Base-by-base conservation (phyloP, 371 early-diverging fungal species). In the Mucor velutinosus region DNA sequence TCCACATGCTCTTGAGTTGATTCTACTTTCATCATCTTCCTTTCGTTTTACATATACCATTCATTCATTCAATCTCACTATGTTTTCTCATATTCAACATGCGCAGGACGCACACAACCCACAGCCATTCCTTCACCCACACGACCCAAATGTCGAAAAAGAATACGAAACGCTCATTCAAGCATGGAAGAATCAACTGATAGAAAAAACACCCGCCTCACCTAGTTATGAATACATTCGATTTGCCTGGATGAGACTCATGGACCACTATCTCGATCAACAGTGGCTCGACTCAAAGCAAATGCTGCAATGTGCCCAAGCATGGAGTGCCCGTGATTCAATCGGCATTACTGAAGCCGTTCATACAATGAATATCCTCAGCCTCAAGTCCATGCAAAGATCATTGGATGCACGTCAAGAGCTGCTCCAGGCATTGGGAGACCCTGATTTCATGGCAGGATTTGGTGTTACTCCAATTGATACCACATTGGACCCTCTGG, bases 271-370 rank as follows among this genome's bases (percentile, higher is more conserved):
- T 56, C 68, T 81, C n/a, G 81, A 81, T 33, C 76, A 74, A 32
- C 75, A 76, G 35, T 81, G 78, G 81, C 17, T 74, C 17, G 81
- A 81, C 35, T 73, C 81, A 6, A 78, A 81, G 33, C 76, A 73
- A 33, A 76, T 81, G 74, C 66, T 81, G 0, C 75, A 76, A 33
- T 81, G 81, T 41, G 81, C 81, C 23, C 78, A 78, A 55, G 76
- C 76, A 25, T 81, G 81, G 81, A 78, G 76, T 19, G 60, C 67
- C 5, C 74, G 72, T n/a, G 66, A 71, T 17, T 59, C 67, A 6
- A 49, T 78, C 12, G 66, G 63, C 21, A 17, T 73, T 3, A 35
- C 57, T 10, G 78, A 81, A 51, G 81, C 78, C 1, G 76, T 76
- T 3, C 78, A 69, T 62, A 74, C 81, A 4, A 76, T 81, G 73